A percentile compares a stretch with the other conserved stretches of the same genome.
Conservation (phyloP, 176 grass and related monocot genomes). For the Triticum monococcum region DNA sequence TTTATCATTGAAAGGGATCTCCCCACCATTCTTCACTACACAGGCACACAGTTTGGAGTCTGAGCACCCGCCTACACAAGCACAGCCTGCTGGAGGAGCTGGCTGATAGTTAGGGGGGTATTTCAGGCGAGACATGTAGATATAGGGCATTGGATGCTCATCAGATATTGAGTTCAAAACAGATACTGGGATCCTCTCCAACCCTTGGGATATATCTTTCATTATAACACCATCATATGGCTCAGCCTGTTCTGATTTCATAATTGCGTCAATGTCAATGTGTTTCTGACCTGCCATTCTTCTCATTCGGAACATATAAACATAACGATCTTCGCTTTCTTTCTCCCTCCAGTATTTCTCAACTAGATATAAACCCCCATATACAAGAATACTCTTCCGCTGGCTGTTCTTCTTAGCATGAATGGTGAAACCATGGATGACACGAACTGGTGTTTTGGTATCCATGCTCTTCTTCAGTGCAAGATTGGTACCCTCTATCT, state of each 20-base stretch:
- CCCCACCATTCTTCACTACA: slow-evolving; percentile 76
- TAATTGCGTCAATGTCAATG: slow-evolving; percentile 54
- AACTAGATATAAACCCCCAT: slow-evolving; percentile 77
- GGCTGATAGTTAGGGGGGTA: slow-evolving; percentile 42
- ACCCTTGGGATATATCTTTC: slow-evolving; percentile 68
- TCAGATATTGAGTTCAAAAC: slow-evolving; percentile 64
- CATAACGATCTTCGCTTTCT: slow-evolving; percentile 34
- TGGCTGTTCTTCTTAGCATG: slow-evolving; percentile 21
- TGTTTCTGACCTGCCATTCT: slow-evolving; percentile 61
- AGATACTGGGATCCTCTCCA: slow-evolving; percentile 70
- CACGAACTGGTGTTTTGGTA: slow-evolving; percentile 71
- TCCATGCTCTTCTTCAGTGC: slow-evolving; percentile 80
- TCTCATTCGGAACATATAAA: slow-evolving; percentile 68
- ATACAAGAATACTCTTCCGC: slow-evolving; percentile 56
- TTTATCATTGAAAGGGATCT: slow-evolving; percentile 68
- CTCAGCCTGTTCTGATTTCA: slow-evolving; percentile 43
- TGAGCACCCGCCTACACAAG: slow-evolving; percentile 60
- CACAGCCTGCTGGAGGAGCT: slow-evolving; percentile 49
- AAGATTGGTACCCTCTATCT: slow-evolving; percentile 57
- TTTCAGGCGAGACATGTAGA: slow-evolving; percentile 48
- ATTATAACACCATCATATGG: slow-evolving; percentile 43
- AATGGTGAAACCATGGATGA: slow-evolving; percentile 56
- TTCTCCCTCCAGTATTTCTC: slow-evolving; percentile 76
- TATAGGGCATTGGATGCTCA: slow-evolving; percentile 54
- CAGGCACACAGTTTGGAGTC: slow-evolving; percentile 67